Evolutionary conservation across 257 asterid species (phyloP), one percentile per base, ranked within the genome.

Genomic region (Scutellaria baicalensis): DNA sequence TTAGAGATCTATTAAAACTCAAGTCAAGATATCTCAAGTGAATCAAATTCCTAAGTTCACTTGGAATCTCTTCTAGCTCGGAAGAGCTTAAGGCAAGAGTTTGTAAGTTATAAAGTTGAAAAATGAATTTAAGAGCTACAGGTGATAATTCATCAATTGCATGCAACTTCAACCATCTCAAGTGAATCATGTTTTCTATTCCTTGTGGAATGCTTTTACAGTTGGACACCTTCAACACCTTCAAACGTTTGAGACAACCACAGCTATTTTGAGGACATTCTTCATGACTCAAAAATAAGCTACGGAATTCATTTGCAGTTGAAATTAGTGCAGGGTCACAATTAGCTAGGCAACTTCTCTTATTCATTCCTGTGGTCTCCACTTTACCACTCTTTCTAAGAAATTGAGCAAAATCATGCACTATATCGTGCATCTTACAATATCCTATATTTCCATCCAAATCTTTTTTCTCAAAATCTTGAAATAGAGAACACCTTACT

Each of bases 371-470:
- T 1, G n/a, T 5, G 2, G 31, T 12, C 49, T 27, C 62, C 20
- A 27, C 45, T 11, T 18, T 10, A 17, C 56, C 36, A 9, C 10
- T 20, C 23, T 35, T 64, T 12, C 35, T 51, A 17, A 68, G 56
- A 49, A 38, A 74, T 6, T 7, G 74, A 60, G 78, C 77, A 33
- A 77, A 77, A 51, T 77, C 81, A 50, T 65, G 75, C 6, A 72
- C 63, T n/a, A 45, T 56, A 12, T 64, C 76, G 21, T 76, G 72
- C 63, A 76, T 69, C 48, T 48, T 69, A 14, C 67, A 75, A 0
- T 3, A 10, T 6, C 12, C 1, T 48, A 58, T 58, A 7, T 27
- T 27, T 5, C 14, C 47, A 58, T 7, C 64, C 31, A 35, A 35
- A 35, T 8, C 31, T 35, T 27, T 14, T 27, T 68, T 0, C 3